Conservation (phyloP, 1,139 yeast genomes). For the Yueomyces sp. region DNA sequence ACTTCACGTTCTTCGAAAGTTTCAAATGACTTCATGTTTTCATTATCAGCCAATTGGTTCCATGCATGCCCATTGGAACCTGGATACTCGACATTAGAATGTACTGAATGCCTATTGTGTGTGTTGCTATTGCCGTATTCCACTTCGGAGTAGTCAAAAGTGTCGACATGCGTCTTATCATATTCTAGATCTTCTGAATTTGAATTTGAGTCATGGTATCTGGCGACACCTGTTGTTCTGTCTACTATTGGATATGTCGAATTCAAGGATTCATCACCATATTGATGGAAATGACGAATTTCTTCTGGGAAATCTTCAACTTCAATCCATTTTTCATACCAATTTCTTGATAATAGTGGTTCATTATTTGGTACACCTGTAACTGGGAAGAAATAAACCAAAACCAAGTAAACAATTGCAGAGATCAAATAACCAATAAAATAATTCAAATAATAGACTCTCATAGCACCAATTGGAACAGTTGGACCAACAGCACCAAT, state of each 20-base stretch:
- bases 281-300: slow-evolving; percentile 13
- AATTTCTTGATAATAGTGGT: slow-evolving; percentile 26
- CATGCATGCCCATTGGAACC: neutral
- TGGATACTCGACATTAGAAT: too few species aligned
- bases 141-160: too few species aligned
- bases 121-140: too few species aligned
- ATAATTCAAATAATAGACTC: slow-evolving; percentile 60
- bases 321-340: slow-evolving; percentile 46
- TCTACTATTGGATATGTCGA: neutral
- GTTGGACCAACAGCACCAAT: slow-evolving; percentile 60
- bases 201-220: neutral
- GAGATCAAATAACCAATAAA: slow-evolving; percentile 62
- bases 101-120: too few species aligned
- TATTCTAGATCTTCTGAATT: neutral
- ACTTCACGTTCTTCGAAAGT: too few species aligned
- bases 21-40: neutral
- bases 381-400: slow-evolving; percentile 44
- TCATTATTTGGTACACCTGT: slow-evolving; percentile 39
- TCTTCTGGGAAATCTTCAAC: slow-evolving; percentile 43
- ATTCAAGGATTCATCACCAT: slow-evolving; percentile 3
- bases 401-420: slow-evolving; percentile 34
- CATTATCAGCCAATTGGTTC: neutral
- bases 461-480: slow-evolving; percentile 70
- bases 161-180: too few species aligned
- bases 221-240: neutral